phyloP scores from a whole-genome alignment of 805 yeast genomes.

The Wickerhamiella spandovensis region DNA sequence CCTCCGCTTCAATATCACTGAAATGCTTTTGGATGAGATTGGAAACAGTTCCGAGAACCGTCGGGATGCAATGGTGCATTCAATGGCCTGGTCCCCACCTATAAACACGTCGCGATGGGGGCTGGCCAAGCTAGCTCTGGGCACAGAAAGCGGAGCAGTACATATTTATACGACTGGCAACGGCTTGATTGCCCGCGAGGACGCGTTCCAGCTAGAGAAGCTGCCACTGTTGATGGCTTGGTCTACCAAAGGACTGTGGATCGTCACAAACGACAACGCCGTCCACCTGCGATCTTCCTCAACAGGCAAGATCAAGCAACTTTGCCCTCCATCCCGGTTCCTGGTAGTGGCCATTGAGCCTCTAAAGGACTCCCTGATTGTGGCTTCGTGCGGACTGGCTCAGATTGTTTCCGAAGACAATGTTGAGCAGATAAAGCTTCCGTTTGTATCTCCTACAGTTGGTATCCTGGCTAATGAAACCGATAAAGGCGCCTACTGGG shows the following conservation, averaged over 20 bases:
- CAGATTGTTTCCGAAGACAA: background rate
- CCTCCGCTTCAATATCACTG: background rate
- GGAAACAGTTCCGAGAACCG: background rate
- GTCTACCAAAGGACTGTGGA: background rate
- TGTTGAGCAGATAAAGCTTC: background rate
- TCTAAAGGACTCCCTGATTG: background rate
- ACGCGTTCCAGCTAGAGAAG: background rate
- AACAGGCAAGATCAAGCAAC: background rate
- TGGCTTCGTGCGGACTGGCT: background rate
- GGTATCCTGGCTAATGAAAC: background rate
- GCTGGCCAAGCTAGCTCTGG: background rate
- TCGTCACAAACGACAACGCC: background rate
- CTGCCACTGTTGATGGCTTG: background rate
- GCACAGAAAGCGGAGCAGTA: background rate
- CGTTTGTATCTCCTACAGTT: background rate
- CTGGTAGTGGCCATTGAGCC: background rate
- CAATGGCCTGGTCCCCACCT: conserved; percentile 1
- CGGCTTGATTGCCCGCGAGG: background rate
- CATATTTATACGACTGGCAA: background rate
- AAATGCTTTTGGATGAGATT: background rate
- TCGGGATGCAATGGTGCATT: background rate
- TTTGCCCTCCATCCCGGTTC: background rate
- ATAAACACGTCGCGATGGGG: background rate
- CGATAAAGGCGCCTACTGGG: background rate
- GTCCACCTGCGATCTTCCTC: background rate